Percentiles rank a stretch among this genome's conserved stretches.
These are phyloP conservation scores for Shiraia sp. DNA, from an alignment of 2,329 filamentous ascomycete species.

Conservation along the genomic window DNA sequence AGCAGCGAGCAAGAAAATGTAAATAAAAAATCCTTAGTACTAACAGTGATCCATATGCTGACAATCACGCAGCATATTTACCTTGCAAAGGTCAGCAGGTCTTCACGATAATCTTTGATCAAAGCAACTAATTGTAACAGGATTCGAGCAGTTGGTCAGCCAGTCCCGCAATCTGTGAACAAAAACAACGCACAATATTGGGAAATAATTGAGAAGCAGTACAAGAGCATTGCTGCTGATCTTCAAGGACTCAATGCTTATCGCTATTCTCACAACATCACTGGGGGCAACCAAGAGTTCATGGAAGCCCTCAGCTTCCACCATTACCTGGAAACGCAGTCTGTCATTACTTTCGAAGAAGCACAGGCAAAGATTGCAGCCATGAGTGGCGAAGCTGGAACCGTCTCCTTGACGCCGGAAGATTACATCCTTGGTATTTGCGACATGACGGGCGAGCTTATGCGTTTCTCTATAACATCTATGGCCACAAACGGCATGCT, in stretches of 20 bases:
- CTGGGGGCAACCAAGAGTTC: slow-evolving; percentile 84
- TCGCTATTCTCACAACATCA: slow-evolving; percentile 79
- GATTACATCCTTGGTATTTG: slow-evolving; percentile 93
- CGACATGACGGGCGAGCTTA: slow-evolving; percentile 93
- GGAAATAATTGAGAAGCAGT: slow-evolving; percentile 70
- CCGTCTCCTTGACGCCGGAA: slow-evolving; percentile 70
- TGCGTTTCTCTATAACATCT: slow-evolving; percentile 91
- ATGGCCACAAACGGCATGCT: slow-evolving; percentile 73
- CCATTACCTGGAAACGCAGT: slow-evolving; percentile 81
- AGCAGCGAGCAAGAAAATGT: slow-evolving; percentile 96
- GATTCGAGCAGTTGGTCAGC: slow-evolving; percentile 62
- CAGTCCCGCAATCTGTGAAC: slow-evolving; percentile 69
- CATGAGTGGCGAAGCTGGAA: slow-evolving; percentile 46
- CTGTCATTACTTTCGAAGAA: slow-evolving; percentile 70
- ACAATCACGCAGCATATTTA: slow-evolving; percentile 67
- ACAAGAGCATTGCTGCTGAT: slow-evolving; percentile 70
- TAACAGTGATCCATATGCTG: slow-evolving; percentile 6
- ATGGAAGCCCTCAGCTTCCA: slow-evolving; percentile 89
- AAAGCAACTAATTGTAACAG: slow-evolving; percentile 46
- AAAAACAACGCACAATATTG: slow-evolving; percentile 73
- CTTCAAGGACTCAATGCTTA: slow-evolving; percentile 77
- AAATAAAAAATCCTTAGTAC: slow-evolving; percentile 34
- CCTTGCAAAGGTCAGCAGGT: slow-evolving; percentile 69
- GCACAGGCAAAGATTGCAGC: slow-evolving; percentile 49
- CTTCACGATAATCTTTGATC: neutral